These are phyloP conservation scores for Lipomyces yamadae DNA, from an alignment of 805 yeast genomes.

Conservation along the genomic window DNA sequence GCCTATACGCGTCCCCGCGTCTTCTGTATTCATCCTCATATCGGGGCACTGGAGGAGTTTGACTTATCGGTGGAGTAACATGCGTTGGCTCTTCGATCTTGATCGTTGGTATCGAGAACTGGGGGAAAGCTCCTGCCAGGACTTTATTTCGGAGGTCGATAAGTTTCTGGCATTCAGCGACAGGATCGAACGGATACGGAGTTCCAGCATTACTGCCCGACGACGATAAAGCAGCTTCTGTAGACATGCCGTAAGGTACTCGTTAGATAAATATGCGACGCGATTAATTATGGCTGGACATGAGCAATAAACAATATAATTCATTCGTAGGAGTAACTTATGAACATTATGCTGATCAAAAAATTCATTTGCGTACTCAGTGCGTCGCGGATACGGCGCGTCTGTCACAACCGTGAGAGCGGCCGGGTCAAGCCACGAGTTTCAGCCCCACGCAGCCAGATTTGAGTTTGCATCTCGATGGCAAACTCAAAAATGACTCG, in stretches of 20 bases:
- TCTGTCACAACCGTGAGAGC: background rate
- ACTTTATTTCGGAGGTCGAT: slow-evolving; percentile 31
- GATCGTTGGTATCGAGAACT: slow-evolving; percentile 17
- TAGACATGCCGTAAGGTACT: background rate
- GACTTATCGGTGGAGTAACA: slow-evolving; percentile 8
- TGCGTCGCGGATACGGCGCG: background rate
- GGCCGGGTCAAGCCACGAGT: background rate
- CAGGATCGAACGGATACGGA: slow-evolving; percentile 30
- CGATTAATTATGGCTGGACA: background rate
- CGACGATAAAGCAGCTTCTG: background rate
- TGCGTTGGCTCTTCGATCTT: slow-evolving; percentile 1
- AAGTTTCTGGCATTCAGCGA: slow-evolving; percentile 32
- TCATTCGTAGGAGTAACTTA: too few relatives aligned
- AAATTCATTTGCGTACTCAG: too few relatives aligned
- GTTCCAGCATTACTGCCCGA: background rate
- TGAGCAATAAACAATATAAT: background rate
- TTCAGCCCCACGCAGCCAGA: background rate
- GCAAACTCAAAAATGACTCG: background rate
- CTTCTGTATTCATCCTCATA: slow-evolving; percentile 4
- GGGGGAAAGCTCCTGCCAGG: slow-evolving; percentile 27
- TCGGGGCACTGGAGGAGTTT: background rate
- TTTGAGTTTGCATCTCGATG: background rate
- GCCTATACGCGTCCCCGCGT: slow-evolving; percentile 6
- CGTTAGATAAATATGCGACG: background rate
- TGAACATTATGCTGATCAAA: too few relatives aligned